Base-by-base conservation (phyloP, 2,329 filamentous ascomycete genomes). In the Phialophora verrucosa region DNA sequence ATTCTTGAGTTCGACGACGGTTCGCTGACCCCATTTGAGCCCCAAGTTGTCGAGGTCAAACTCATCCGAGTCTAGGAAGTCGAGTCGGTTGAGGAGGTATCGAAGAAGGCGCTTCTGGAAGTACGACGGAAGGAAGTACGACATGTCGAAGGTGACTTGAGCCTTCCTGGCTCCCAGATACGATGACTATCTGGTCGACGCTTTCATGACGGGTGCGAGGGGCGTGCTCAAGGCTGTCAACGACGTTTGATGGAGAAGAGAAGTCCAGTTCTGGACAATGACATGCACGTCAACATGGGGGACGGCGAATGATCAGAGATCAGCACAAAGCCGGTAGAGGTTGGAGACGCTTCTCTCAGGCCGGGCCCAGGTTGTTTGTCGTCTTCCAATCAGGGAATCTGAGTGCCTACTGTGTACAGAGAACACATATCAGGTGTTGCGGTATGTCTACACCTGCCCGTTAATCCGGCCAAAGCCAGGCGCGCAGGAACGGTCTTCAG, bases 81-180 rank as follows among this genome's bases (percentile, higher is more conserved):
- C 93, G 66, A 97, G 84, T 65, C 90, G 88, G 27, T 90, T 90
- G 50, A 99, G 83, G 58, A 90, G 92, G 82, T 95, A 97, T 72
- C 92, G 90, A 71, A 98, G 85, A 74, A 98, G 85, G 78, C 90
- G 89, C 85, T 95, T 96, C 81, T 93, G 91, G 83, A 96, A 82
- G 72, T 83, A 92, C 72, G 87, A 91, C 70, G 92, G 89, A 74
- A 95, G 86, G 76, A 91, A 88, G 76, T 85, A 88, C 62, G 89
- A 88, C 91, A 93, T 93, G 78, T 72, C 75, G 64, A 47, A 27
- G 51, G 38, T 27, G 50, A 17, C 49, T 61, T 25, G 61, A 53
- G 63, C 61, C 56, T 66, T 51, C 55, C 62, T 35, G 56, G 58
- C 62, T 62, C 63, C 31, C 12, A 47, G 27, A 29, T 50, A 31